phyloP scores from a whole-genome alignment of 768 basidiomycete genomes.

The Boletus sp. region DNA sequence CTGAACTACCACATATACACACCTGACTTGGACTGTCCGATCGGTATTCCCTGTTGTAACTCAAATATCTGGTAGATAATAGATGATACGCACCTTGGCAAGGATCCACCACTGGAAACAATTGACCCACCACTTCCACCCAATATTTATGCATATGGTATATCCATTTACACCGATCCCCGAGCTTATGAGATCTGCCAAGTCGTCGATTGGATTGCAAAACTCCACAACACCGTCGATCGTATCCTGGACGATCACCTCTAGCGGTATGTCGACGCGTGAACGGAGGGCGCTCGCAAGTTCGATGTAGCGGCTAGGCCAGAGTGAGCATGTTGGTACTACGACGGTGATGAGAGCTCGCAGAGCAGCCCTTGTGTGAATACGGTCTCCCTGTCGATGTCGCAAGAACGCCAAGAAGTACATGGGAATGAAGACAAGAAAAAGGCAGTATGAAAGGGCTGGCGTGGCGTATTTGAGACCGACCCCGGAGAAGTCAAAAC shows the following conservation, averaged over 20 bases:
- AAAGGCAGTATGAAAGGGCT: constrained; percentile 4
- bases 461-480: background rate
- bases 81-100: constrained; percentile 19
- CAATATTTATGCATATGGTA: constrained; percentile 33
- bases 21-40: constrained; percentile 19
- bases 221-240: constrained; percentile 42
- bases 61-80: background rate
- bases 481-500: background rate
- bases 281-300: constrained; percentile 27
- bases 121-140: constrained; percentile 32
- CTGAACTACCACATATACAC: constrained; percentile 14
- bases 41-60: background rate
- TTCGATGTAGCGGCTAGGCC: constrained; percentile 38
- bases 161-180: constrained; percentile 37
- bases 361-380: constrained; percentile 20
- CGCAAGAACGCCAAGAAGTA: constrained; percentile 9
- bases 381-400: constrained; percentile 6
- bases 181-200: constrained; percentile 36
- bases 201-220: constrained; percentile 36
- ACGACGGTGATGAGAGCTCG: constrained; percentile 41
- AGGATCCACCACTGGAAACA: constrained; percentile 35
- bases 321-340: constrained; percentile 43
- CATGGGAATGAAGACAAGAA: constrained; percentile 5
- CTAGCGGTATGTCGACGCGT: constrained; percentile 32
- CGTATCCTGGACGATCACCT: constrained; percentile 36